Base-by-base conservation (phyloP, 2,329 filamentous ascomycete species). In the Colletotrichum higginsianum region DNA sequence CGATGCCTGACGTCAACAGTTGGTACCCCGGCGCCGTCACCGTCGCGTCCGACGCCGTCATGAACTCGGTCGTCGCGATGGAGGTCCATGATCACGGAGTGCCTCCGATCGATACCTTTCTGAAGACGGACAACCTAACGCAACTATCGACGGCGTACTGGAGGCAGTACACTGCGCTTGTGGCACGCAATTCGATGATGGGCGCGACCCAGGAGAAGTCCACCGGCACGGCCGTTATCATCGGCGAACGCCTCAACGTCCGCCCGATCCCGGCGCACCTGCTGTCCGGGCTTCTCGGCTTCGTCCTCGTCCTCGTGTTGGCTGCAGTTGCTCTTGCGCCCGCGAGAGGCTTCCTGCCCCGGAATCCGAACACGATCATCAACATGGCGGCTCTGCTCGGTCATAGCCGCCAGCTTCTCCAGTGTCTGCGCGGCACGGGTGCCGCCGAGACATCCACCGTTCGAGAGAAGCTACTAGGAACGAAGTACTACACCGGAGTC, bases 361-460 rank as follows among this genome's bases (percentile, higher is more conserved):
- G 81, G 15, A 75, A 80, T 9, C 80, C 81, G 0, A 78, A 76
- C 18, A 80, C 79, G 3, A 76, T 83, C 12, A 76, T 82, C 50
- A 79, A 79, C 58, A 75, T 78, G 70, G 82, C 82, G 0, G 76
- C 81, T 2, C 76, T 84, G 15, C 73, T 83, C 3, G 77, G 80
- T 2, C 80, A 83, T 44, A 83, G 82, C 58, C 77, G 77, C 4
- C 71, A 77, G 8, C 75, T 84, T 1, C 76, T 83, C 1, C 79
- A 82, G 57, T 77, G 76, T 1, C 77, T 83, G 1, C 77, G 76
- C 9, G 81, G 80, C 2, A 76, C 80, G 15, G 81, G 82, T 5
- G 80, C 79, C 12, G 80, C 77, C 16, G 76, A 79, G 49, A 71
- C 72, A 11, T 72, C 73, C 3, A 76, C 75, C 1, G 69, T 84